phyloP scores from a whole-genome alignment of 257 asterid genomes.

The Agastache rugosa region DNA sequence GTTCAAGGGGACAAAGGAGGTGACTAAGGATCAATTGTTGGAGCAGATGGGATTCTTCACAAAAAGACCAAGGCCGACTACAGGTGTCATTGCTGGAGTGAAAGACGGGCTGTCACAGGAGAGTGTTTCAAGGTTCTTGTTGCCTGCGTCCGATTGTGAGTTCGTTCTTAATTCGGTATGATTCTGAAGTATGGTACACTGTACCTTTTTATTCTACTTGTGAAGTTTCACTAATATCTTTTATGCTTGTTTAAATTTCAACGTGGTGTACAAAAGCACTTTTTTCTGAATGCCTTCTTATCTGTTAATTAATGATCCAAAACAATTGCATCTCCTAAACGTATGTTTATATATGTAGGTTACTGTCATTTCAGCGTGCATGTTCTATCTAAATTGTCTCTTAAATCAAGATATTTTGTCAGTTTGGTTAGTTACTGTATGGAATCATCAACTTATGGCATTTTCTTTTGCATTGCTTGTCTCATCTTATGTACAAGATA shows the following conservation, averaged over 20 bases:
- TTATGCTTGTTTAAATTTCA: conserved; percentile 23
- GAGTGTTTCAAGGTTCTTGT: conserved; percentile 88
- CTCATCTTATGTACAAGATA: conserved; percentile 55
- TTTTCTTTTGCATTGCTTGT: conserved; percentile 30
- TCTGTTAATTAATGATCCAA: conserved; percentile 23
- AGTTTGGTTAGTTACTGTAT: conserved; percentile 31
- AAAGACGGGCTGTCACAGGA: conserved; percentile 93
- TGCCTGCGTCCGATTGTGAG: conserved; percentile 98
- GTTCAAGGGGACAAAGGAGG: conserved; percentile 94
- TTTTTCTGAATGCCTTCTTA: background rate
- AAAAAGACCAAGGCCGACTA: conserved; percentile 74
- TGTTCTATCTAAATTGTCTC: background rate
- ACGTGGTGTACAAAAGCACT: background rate
- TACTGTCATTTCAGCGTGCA: background rate
- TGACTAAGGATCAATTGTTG: conserved; percentile 87
- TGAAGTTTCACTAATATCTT: conserved; percentile 8
- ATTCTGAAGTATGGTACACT: conserved; percentile 35
- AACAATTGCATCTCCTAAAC: background rate
- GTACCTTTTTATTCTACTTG: background rate
- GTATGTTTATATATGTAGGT: background rate
- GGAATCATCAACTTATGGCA: conserved; percentile 30
- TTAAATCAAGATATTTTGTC: conserved; percentile 18
- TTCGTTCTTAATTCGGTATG: conserved; percentile 89
- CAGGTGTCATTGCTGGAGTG: conserved; percentile 94
- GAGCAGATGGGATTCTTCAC: conserved; percentile 96